phyloP scores from a whole-genome alignment of 129 eudicot genomes.

The Pulicaria dysenterica region DNA sequence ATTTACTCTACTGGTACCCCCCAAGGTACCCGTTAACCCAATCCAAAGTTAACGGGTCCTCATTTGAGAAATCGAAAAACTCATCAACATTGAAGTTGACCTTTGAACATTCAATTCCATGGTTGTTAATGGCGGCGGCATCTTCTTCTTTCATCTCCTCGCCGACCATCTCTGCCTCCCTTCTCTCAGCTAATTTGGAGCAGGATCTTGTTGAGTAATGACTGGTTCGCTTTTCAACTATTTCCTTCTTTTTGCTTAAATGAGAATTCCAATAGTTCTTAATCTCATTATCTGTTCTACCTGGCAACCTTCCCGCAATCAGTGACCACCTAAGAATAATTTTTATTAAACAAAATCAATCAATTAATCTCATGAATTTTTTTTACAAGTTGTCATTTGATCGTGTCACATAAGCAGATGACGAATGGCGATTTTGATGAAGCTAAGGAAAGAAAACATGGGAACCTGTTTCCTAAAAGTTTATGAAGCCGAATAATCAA shows the following conservation, averaged over 20 bases:
- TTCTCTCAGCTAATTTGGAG: constrained; percentile 6
- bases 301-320: constrained; percentile 48
- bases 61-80: constrained; percentile 50
- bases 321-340: constrained; percentile 44
- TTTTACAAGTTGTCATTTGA: background rate
- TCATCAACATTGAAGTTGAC: constrained; percentile 38
- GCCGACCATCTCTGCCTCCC: constrained; percentile 6
- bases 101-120: constrained; percentile 32
- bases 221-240: constrained; percentile 22
- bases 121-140: constrained; percentile 2
- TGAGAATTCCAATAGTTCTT: constrained; percentile 49
- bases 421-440: background rate
- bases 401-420: background rate
- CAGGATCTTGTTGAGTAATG: background rate
- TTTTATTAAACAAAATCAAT: background rate
- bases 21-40: constrained; percentile 43
- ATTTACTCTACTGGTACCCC: constrained; percentile 20
- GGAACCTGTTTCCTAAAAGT: constrained; percentile 51
- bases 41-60: constrained; percentile 41
- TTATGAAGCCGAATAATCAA: constrained; percentile 50
- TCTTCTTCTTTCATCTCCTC: constrained; percentile 32
- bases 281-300: constrained; percentile 42
- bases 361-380: background rate
- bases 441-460: constrained; percentile 6
- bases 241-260: constrained; percentile 44